Evolutionary conservation across 305 asterid genomes (phyloP), one percentile per base, ranked within the genome.

Genomic region (Striga hermonthica): DNA sequence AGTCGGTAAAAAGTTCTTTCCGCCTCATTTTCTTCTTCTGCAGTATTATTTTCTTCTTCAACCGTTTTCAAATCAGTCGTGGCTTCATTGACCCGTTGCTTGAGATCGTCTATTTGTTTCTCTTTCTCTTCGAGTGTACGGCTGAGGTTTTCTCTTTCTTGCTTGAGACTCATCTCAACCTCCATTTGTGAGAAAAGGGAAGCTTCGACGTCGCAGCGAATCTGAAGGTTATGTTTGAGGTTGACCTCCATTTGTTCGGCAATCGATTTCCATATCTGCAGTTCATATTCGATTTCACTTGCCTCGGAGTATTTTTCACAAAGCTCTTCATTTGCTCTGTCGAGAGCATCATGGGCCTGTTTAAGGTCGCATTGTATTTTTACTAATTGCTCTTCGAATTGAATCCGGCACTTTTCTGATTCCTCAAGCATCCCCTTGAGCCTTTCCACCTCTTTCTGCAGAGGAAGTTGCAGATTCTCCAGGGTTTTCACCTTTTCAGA

Each of bases 121-220:
- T 85, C 86, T 56, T 80, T 91, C 64, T 85, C 93, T 64, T 80
- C 84, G 28, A 89, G 84, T 61, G 72, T 69, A 60, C 66, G 69
- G 54, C 75, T 57, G 12, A 85, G 88, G 50, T 49, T 62, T 58
- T 83, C 85, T 56, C 71, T 92, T 76, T 90, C 97, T 62, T 71
- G 85, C 71, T 82, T 86, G 36, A 92, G 91, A 72, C 64, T 79
- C 65, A 83, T 69, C 75, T 86, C 96, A 9, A 79, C 74, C 35
- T 81, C 93, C 53, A 77, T 77, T 63, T 92, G 86, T 47, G 84
- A 81, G 60, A 92, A 76, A 62, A 92, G 96, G 68, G 96, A 92
- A 75, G 91, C 87, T 84, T 92, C 98, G 28, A 92, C 77, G 72
- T 89, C 86, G 65, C 37, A 71, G 11, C 96, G 85, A 87, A 86